Base-by-base conservation (phyloP, 2,329 filamentous ascomycete genomes). In the Aspergillus sp. region DNA sequence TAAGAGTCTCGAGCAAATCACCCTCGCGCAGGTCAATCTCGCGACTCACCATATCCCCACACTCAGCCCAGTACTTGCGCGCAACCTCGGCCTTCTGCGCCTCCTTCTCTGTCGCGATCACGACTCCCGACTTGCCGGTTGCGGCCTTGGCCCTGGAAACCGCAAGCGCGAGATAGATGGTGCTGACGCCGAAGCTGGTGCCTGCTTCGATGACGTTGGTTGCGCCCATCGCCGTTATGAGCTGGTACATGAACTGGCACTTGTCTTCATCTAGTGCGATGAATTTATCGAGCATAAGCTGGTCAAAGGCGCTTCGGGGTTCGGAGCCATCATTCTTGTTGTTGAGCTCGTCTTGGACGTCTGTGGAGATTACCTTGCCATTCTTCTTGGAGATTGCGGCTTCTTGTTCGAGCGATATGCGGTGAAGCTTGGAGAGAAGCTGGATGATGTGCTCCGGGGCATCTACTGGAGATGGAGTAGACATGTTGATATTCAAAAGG, bases 31-130 rank as follows among this genome's bases (percentile, higher is more conserved):
- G 68, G 24, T 86, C 84, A 64, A 87, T 84, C 65, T 75, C 74
- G 3, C 68, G 64, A 53, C 77, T 75, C 1, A 86, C 76, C 17
- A 76, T 76, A 1, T 77, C 69, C 0, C 84, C 84, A 2, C 79
- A 79, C 54, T 76, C 68, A 27, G 67, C 70, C 85, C 85, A 88
- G 63, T 87, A 71, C 63, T 74, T 69, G 12, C 75, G 74, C 6
- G 86, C 85, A 44, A 67, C 69, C 2, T 61, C 72, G 0, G 83
- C 83, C 69, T 88, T 88, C 6, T 64, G 66, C 0, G 73, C 65
- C 66, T 88, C 85, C 24, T 85, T 80, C 69, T 88, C 85, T 0
- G 85, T 88, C 0, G 79, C 85, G 64, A 87, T 82, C 0, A 88
- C 84, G 40, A 63, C 77, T 0, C 77, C 81, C 41, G 65, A 68